Evolutionary conservation across 345 rosid species (phyloP).

Genomic region (Citrus sp.): DNA sequence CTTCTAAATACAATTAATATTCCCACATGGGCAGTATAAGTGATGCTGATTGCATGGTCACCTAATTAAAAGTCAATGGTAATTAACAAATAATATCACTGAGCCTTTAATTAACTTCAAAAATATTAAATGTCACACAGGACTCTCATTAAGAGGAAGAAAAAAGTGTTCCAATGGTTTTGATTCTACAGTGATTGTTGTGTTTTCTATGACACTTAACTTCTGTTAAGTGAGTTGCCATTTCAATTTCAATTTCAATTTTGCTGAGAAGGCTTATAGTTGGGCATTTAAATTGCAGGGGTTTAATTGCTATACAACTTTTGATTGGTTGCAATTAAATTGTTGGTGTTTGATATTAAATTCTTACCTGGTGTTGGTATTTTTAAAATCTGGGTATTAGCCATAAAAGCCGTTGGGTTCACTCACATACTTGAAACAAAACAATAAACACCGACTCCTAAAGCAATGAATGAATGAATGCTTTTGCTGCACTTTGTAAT

Average conservation of each 20-base stretch:
- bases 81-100: too few species aligned
- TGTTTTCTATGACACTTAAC: conserved; percentile 26
- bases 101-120: background rate
- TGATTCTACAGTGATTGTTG: background rate
- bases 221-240: conserved; percentile 23
- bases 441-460: conserved; percentile 30
- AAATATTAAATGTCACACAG: background rate
- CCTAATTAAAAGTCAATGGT: conserved; percentile 2
- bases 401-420: conserved; percentile 47
- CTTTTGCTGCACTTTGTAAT: conserved; percentile 30
- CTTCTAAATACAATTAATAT: conserved; percentile 18
- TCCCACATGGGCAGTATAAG: conserved; percentile 12
- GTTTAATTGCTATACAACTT: conserved; percentile 27
- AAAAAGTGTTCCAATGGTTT: background rate
- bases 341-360: conserved; percentile 56
- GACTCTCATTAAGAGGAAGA: background rate
- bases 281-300: conserved; percentile 16
- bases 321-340: conserved; percentile 63
- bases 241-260: conserved; percentile 16
- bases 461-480: conserved; percentile 46
- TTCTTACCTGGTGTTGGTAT: conserved; percentile 43
- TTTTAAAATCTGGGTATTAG: conserved; percentile 28
- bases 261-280: conserved; percentile 4
- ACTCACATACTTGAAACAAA: background rate
- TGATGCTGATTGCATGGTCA: background rate